These are phyloP conservation scores for Lavandula angustifolia DNA, from an alignment of 257 asterid genomes.

Conservation along the genomic window DNA sequence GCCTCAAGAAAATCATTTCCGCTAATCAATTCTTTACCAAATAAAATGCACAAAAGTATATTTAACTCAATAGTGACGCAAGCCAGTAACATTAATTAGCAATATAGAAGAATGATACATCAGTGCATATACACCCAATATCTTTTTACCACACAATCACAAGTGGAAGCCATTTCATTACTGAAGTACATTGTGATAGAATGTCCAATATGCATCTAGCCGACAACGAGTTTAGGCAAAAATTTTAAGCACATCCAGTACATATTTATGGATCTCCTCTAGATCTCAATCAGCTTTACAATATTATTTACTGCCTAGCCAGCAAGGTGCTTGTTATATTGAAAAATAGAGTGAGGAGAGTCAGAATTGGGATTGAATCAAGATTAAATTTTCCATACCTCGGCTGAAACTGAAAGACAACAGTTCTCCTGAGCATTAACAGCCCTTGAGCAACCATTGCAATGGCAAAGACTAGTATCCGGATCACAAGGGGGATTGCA, in stretches of 20 bases:
- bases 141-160: too few relatives aligned
- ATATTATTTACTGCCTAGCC: background rate
- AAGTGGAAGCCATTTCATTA: background rate
- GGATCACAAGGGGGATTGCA: slow-evolving; percentile 29
- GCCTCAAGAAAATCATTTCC: slow-evolving; percentile 9
- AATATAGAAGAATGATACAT: slow-evolving; percentile 31
- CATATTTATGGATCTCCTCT: slow-evolving; percentile 7
- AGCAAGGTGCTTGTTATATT: background rate
- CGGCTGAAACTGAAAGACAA: slow-evolving; percentile 37
- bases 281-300: slow-evolving; percentile 2
- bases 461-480: slow-evolving; percentile 34
- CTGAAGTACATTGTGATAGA: background rate
- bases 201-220: slow-evolving; percentile 3
- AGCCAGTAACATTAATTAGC: background rate
- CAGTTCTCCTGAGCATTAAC: slow-evolving; percentile 35
- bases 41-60: slow-evolving; percentile 8
- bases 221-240: slow-evolving; percentile 7
- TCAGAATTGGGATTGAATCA: slow-evolving; percentile 18
- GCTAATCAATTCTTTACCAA: background rate
- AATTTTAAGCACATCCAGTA: background rate
- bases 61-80: background rate
- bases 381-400: slow-evolving; percentile 33
- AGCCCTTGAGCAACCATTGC: slow-evolving; percentile 30
- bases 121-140: too few relatives aligned
- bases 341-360: slow-evolving; percentile 11